A percentile compares a stretch with the other conserved stretches of the same genome.
These are phyloP conservation scores for Vigna radiata DNA, from an alignment of 306 rosid genomes.

Conservation along the genomic window DNA sequence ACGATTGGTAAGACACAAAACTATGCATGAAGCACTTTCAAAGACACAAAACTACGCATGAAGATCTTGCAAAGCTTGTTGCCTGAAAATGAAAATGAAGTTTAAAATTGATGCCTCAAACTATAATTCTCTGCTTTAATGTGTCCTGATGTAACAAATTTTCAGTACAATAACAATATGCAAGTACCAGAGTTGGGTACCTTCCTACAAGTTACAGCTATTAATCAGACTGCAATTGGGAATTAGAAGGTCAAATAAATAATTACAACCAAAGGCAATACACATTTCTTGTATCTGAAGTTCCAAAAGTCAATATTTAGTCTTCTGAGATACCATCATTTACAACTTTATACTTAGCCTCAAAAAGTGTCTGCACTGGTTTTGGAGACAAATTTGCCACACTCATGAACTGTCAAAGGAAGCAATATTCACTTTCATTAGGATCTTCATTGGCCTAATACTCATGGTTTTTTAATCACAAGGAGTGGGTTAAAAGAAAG, in stretches of 20 bases:
- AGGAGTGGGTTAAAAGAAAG: not conserved
- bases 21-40: conserved; percentile 37
- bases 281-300: conserved; percentile 39
- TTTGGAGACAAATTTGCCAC: conserved; percentile 68
- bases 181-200: conserved; percentile 58
- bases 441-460: not conserved
- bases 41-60: not conserved
- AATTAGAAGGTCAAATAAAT: conserved; percentile 33
- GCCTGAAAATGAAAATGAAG: conserved; percentile 27
- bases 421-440: conserved; percentile 39
- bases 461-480: not conserved
- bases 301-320: conserved; percentile 26
- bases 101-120: conserved; percentile 11
- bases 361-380: conserved; percentile 61
- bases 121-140: conserved; percentile 37
- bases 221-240: not conserved
- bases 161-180: conserved; percentile 51
- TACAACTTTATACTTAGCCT: conserved; percentile 49
- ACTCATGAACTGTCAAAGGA: conserved; percentile 69
- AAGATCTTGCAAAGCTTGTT: conserved; percentile 39
- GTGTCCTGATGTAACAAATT: conserved; percentile 45
- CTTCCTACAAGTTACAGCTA: conserved; percentile 49
- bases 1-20: conserved; percentile 43
- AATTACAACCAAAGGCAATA: conserved; percentile 34
- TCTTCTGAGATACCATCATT: conserved; percentile 34